Percentiles rank a stretch among this genome's conserved stretches.
phyloP scores from a whole-genome alignment of 805 yeast genomes.

The Yamadazyma akitaensis region DNA sequence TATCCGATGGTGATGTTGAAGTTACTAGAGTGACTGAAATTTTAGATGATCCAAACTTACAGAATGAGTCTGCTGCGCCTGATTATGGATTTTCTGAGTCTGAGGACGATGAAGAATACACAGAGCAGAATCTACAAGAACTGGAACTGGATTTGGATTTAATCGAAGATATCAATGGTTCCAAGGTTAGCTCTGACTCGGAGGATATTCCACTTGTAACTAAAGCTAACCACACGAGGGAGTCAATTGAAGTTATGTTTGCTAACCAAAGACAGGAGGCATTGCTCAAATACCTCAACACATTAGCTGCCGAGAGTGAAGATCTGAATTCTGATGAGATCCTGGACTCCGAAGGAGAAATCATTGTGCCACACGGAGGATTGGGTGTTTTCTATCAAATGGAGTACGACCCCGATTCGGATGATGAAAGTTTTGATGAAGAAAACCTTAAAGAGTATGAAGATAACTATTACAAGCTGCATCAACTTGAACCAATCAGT shows the following conservation, averaged over 20 bases:
- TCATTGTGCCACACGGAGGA: neutral
- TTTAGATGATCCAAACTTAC: neutral
- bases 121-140: too few relatives aligned
- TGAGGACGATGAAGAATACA: too few relatives aligned
- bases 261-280: conserved; percentile 6
- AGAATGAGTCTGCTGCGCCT: too few relatives aligned
- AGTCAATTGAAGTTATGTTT: neutral
- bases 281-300: neutral
- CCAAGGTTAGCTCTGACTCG: neutral
- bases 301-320: neutral
- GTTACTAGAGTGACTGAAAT: neutral
- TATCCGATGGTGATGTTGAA: neutral
- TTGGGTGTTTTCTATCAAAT: neutral
- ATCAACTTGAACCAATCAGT: neutral
- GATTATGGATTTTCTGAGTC: too few relatives aligned
- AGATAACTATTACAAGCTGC: neutral
- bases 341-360: neutral
- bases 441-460: neutral
- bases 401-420: neutral
- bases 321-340: neutral
- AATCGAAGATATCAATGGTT: too few relatives aligned
- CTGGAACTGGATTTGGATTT: too few relatives aligned
- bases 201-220: neutral
- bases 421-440: conserved; percentile 3
- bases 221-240: neutral